A percentile compares a stretch with the other conserved stretches of the same genome.
phyloP scores from a whole-genome alignment of 176 grass and related monocot species.

The Ensete ventricosum region DNA sequence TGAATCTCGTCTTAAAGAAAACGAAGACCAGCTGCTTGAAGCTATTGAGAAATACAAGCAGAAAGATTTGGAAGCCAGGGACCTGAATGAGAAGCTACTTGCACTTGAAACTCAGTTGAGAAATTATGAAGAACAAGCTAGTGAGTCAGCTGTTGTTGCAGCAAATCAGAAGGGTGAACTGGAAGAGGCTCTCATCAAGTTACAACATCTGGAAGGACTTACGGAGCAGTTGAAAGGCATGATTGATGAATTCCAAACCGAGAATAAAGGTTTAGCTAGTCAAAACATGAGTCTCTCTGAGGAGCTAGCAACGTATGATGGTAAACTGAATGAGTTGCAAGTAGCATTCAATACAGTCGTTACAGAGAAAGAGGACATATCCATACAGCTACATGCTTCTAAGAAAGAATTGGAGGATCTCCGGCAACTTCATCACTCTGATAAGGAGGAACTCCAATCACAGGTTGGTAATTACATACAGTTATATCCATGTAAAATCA shows the following conservation, averaged over 20 bases:
- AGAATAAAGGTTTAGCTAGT: constrained; percentile 50
- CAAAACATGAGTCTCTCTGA: constrained; percentile 53
- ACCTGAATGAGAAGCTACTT: constrained; percentile 27
- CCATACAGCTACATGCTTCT: constrained; percentile 36
- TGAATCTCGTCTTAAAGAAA: constrained; percentile 23
- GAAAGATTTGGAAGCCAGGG: constrained; percentile 10
- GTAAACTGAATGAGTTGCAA: constrained; percentile 65
- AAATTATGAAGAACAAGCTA: constrained; percentile 59
- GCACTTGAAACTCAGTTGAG: constrained; percentile 46
- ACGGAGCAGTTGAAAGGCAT: constrained; percentile 35
- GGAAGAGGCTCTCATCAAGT: constrained; percentile 39
- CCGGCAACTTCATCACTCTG: constrained; percentile 25
- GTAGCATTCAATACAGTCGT: constrained; percentile 30
- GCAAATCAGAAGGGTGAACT: constrained; percentile 36
- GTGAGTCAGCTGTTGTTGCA: constrained; percentile 1
- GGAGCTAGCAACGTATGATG: constrained; percentile 41
- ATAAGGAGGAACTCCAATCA: constrained; percentile 50
- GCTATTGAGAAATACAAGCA: constrained; percentile 13
- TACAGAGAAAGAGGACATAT: constrained; percentile 49
- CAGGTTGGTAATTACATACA: constrained; percentile 48
- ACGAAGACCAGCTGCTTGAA: constrained; percentile 15
- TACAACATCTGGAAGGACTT: constrained; percentile 41
- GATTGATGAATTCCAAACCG: constrained; percentile 27
- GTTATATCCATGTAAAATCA: neutral
- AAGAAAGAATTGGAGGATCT: constrained; percentile 45